Base-by-base conservation (phyloP, 164 flowering plant genomes). In the Stephania japonica region DNA sequence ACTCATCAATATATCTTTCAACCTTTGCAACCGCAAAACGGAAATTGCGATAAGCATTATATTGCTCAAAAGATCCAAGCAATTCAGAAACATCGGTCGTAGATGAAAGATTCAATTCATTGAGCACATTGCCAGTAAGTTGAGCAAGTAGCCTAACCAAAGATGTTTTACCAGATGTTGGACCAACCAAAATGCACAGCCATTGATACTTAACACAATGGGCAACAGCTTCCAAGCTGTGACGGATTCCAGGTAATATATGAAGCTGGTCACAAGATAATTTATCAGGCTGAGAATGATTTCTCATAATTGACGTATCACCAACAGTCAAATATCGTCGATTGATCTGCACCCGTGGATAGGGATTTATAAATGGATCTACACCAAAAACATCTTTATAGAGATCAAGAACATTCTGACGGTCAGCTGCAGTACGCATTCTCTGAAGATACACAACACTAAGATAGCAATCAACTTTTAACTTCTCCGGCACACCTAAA, bases 41-140 rank as follows among this genome's bases (percentile, higher is more conserved):
- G 67, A 85, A 86, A 75, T 82, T 85, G 25, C 97, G 91, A 61
- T 84, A 80, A 38, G 91, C 87, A 78, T 90, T 83, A 72, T 89
- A 89, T 72, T 96, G 98, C 85, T 96, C 99, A 80, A 96, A 96
- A 77, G 90, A 90, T 72, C 99, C 99, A 79, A 96, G 90, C 76
- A 96, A 74, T 59, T 96, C 99, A 74, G 98, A 92, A 65, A 91
- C 93, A 78, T 96, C 99, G 49, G 97, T 89, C 10, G 93, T 88
- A 65, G 97, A 81, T 3, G 99, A 96, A 75, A 96, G 97, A 84
- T 86, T 92, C 59, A 92, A 72, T 71, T 91, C 97, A 78, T 89
- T 82, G 19, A 96, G 84, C 24, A 84, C 87, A 78, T 90, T 93
- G 19, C 99, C 99, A 62, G 95, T 89, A 71, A 93, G 89, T 77